These are phyloP conservation scores for Glonium stellatum DNA, from an alignment of 495 filamentous ascomycete species.

Conservation along the genomic window DNA sequence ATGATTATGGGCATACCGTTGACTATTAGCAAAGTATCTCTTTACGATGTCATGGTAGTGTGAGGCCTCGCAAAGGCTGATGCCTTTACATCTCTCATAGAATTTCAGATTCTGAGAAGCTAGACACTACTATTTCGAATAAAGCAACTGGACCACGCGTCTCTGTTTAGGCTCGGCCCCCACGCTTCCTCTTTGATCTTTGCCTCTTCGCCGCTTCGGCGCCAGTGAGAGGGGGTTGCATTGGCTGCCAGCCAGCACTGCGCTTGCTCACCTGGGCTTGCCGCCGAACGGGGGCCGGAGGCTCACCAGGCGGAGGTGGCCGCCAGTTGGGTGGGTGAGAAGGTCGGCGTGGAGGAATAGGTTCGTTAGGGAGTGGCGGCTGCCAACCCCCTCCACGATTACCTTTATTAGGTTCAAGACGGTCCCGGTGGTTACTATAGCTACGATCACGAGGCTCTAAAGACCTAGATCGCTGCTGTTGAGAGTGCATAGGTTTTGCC, in stretches of 20 bases:
- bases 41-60: too few species aligned
- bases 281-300: neutral
- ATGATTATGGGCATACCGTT: too few species aligned
- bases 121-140: too few species aligned
- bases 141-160: too few species aligned
- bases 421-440: neutral
- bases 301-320: neutral
- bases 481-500: neutral
- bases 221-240: neutral
- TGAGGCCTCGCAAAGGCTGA: too few species aligned
- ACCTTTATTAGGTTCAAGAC: neutral
- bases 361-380: neutral
- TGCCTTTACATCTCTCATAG: too few species aligned
- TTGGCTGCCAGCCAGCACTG: neutral
- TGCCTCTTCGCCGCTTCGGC: neutral
- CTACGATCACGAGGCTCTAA: neutral
- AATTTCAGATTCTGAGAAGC: too few species aligned
- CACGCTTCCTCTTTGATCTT: neutral
- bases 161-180: too few species aligned
- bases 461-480: neutral
- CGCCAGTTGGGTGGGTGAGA: neutral
- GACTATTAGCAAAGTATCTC: too few species aligned
- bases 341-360: neutral
- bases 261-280: neutral
- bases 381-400: neutral